Conservation (phyloP, 441 rosid species). For the Cnidoscolus chayamansa region DNA sequence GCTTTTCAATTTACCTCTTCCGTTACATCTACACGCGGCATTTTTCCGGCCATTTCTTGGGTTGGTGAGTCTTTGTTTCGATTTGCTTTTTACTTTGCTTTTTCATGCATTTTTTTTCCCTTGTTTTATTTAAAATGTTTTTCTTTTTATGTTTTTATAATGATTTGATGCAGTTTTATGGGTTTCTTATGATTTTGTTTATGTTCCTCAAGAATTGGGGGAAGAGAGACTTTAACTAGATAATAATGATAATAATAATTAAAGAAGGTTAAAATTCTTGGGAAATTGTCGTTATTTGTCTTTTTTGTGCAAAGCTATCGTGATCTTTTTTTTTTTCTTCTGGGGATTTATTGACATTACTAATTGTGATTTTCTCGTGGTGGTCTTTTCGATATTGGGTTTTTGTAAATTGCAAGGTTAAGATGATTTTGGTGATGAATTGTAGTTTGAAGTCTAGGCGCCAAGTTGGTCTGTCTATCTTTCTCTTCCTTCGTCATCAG, state of each 20-base stretch:
- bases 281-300: too few relatives aligned
- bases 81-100: not conserved
- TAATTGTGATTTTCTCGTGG: not conserved
- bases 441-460: slow-evolving; percentile 18
- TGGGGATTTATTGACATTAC: slow-evolving; percentile 3
- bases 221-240: too few relatives aligned
- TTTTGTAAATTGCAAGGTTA: slow-evolving; percentile 19
- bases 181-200: not conserved
- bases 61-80: not conserved
- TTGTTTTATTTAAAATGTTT: not conserved
- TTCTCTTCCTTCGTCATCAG: slow-evolving; percentile 21
- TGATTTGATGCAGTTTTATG: not conserved
- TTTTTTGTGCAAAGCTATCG: too few relatives aligned
- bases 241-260: too few relatives aligned
- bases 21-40: not conserved
- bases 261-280: too few relatives aligned
- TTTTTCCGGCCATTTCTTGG: not conserved
- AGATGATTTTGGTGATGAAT: slow-evolving; percentile 16
- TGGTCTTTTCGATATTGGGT: not conserved
- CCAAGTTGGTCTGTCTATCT: not conserved
- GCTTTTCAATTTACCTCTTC: too few relatives aligned
- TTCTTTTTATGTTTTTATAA: not conserved
- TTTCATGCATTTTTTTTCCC: not conserved
- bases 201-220: too few relatives aligned
- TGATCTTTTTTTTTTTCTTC: too few relatives aligned